Base-by-base conservation (phyloP, 116 monocot genomes). In the Posidonia oceanica region DNA sequence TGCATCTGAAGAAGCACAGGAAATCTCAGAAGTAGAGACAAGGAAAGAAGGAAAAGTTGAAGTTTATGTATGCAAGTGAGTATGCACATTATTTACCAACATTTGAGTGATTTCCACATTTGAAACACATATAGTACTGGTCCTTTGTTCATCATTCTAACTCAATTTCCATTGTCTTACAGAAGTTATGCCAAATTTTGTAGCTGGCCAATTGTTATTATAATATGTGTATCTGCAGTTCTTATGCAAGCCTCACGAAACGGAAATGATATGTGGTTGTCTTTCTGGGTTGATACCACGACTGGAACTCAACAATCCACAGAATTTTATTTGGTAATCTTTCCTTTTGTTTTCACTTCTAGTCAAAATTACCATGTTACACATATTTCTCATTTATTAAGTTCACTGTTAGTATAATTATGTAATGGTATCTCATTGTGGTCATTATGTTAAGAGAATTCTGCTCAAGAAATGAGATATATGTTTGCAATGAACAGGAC, bases 221-320 rank as follows among this genome's bases (percentile, higher is more conserved):
- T 90, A 29, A 87, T 85, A 74, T 84, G 76, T 71, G 61, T 87
- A 61, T 87, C 90, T 63, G 89, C 84, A 51, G 69, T 79, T 75
- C 79, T 93, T 51, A 98, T 98, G 98, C 98, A 98, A 98, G 88
- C 79, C 44, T 93, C 98, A 74, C 83, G 93, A 8, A 98, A 98
- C 81, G 98, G 93, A 67, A 98, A 93, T 79, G 98, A 98, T 81
- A 76, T 98, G 41, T 98, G 98, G 98, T 70, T 98, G 78, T 87
- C 98, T 64, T 75, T 90, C 74, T 98, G 98, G 98, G 98, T 98
- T 64, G 98, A 98, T 80, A 73, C 83, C 63, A 61, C 77, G 44
- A 74, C 69, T 62, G 82, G 75, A 69, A 74, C 83, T 42, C 57
- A 78, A 20, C 6, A 74, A 59, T 71, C 75, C 3, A 79, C 81